Evolutionary conservation across 176 grass and related monocot species (phyloP).

Genomic region (Carex myosuroides): DNA sequence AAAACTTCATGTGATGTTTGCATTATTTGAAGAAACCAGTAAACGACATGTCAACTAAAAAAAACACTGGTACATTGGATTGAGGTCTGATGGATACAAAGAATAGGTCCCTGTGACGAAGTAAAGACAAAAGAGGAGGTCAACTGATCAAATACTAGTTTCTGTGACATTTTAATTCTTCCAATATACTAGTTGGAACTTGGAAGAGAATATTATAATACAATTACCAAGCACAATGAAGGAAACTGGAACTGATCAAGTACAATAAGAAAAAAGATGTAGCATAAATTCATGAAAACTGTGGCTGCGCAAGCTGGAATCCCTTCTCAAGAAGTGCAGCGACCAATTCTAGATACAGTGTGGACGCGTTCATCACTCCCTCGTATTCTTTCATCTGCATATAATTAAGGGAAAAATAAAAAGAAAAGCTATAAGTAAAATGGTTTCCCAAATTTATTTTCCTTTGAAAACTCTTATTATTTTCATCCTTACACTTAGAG

Average conservation of each 20-base stretch:
- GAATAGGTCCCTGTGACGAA: neutral
- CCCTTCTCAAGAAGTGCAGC: constrained; percentile 19
- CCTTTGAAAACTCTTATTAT: neutral
- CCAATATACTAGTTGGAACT: neutral
- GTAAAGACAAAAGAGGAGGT: neutral
- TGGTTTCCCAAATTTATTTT: neutral
- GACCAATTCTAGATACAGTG: neutral
- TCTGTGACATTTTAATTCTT: neutral
- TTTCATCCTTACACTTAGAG: constrained; percentile 41
- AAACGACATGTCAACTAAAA: neutral
- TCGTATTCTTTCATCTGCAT: constrained; percentile 5
- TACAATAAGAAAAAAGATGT: neutral
- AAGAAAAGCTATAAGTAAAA: neutral
- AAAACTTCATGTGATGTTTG: neutral
- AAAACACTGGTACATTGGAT: neutral
- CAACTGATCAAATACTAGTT: no score
- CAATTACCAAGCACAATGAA: neutral
- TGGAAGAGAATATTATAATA: neutral
- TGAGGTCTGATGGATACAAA: neutral
- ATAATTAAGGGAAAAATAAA: neutral
- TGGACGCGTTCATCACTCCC: constrained; percentile 16
- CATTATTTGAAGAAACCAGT: neutral
- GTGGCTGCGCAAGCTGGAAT: constrained; percentile 1
- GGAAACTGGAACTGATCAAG: neutral
- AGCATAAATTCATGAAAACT: constrained; percentile 7